Evolutionary conservation across 805 yeast genomes (phyloP), one percentile per base, ranked within the genome.

Genomic region (Suhomyces prunicola): DNA sequence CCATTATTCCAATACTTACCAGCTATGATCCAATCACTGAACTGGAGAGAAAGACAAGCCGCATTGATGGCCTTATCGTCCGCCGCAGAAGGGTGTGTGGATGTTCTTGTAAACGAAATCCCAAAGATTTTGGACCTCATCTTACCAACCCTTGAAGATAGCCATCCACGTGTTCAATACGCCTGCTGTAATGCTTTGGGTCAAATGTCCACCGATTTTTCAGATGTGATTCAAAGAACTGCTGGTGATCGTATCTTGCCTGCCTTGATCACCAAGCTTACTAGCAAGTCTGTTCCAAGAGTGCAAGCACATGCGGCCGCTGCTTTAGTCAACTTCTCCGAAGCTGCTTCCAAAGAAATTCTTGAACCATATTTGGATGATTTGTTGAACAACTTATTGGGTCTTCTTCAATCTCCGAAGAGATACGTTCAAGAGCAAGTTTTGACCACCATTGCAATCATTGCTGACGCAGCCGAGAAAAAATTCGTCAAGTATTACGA

Each of bases 271-370:
- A 84, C 96, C 10, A 90, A 83, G 76, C 79, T 94, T 50, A 84
- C 86, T 2, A 77, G 80, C 56, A 80, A 80, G 57, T 83, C 90
- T 47, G 92, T 87, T 53, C 93, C 96, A 49, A 79, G 98, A 64
- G 99, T 94, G 23, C 98, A 93, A 73, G 90, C 97, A 0, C 99
- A 94, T 66, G 98, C 97, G 15, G 97, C 99, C 44, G 99, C 99
- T 50, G 99, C 99, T 0, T 77, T 93, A 62, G 98, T 94, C 46
- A 94, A 94, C 68, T 94, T 94, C 68, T 84, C 93, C 41, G 99
- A 94, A 71, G 90, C 88, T 57, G 97, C 98, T 2, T 74, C 89
- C 5, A 88, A 90, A 64, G 96, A 88, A 56, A 83, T 86, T 9
- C 74, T 94, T 60, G 97, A 91, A 64, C 98, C 98, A n/a, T 92